These are phyloP conservation scores for Fragaria ananassa DNA, from an alignment of 306 rosid genomes.

Conservation along the genomic window DNA sequence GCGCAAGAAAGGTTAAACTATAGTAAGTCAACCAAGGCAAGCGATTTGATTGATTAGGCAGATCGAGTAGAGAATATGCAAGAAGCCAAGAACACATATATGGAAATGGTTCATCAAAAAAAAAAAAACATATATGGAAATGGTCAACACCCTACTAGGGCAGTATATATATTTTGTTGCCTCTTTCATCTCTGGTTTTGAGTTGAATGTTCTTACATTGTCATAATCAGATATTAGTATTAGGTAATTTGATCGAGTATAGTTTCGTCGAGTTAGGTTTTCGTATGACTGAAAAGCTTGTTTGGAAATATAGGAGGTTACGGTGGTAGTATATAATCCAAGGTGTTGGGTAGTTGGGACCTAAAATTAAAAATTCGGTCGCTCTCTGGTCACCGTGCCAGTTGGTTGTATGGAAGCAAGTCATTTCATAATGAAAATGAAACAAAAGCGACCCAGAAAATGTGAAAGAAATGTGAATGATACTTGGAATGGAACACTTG, in stretches of 20 bases:
- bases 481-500: neutral
- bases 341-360: neutral
- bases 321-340: neutral
- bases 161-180: neutral
- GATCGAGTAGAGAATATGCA: neutral
- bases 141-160: neutral
- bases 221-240: neutral
- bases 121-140: neutral
- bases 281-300: neutral
- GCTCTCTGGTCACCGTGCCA: slow-evolving; percentile 9
- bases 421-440: slow-evolving; percentile 18
- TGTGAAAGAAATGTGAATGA: slow-evolving; percentile 21
- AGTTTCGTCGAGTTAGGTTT: neutral
- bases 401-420: slow-evolving; percentile 13
- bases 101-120: no score
- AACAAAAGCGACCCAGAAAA: slow-evolving; percentile 3
- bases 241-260: neutral
- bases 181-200: neutral
- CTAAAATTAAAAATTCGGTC: neutral
- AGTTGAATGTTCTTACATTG: neutral
- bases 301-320: neutral
- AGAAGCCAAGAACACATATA: neutral
- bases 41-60: slow-evolving; percentile 1
- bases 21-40: neutral
- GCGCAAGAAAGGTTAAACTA: neutral